Base-by-base conservation (phyloP, 192 early-diverging fungal species). In the Coemansia sp. region DNA sequence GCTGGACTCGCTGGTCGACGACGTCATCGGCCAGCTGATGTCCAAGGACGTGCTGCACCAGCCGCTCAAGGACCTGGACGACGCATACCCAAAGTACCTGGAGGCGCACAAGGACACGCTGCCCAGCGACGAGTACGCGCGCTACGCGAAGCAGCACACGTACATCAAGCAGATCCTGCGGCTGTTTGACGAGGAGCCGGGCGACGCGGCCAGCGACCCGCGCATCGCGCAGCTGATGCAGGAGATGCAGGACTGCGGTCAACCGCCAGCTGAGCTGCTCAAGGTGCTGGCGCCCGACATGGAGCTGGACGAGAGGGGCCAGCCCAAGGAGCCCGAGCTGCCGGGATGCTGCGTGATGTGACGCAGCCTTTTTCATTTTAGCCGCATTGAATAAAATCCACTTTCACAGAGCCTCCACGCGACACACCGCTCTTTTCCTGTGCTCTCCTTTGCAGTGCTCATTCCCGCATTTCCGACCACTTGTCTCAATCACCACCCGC, bases 211-310 rank as follows among this genome's bases (percentile, higher is more conserved):
- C 53, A 86, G 87, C 37, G 87, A 84, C 28, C 59, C 64, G n/a
- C 87, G 87, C 50, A 83, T 98, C 36, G 80, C 87, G n/a, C 88
- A 92, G 40, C 80, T 99, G 46, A 96, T 99, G 95, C 86, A 92
- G 72, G 72, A 93, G 83, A 94, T 99, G 89, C 95, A 99, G 84
- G 91, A 93, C 30, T 85, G 81, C 37, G 97, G 97, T 26, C 92
- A 97, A 58, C 97, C 97, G 17, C 97, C 97, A 5, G 80, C 86
- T 33, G 92, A 86, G 46, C 78, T 99, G 17, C 62, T 99, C 51
- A 84, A 90, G 53, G 87, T 92, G 23, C 64, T 98, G 55, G 91
- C 92, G 14, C 96, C 96, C 9, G 96, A 89, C 28, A 79, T 94
- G 79, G 85, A 94, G 39, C 55, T 94, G 37, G 91, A 89, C 53